phyloP scores from a whole-genome alignment of 305 asterid genomes.

The Solanum aculeatissimum region DNA sequence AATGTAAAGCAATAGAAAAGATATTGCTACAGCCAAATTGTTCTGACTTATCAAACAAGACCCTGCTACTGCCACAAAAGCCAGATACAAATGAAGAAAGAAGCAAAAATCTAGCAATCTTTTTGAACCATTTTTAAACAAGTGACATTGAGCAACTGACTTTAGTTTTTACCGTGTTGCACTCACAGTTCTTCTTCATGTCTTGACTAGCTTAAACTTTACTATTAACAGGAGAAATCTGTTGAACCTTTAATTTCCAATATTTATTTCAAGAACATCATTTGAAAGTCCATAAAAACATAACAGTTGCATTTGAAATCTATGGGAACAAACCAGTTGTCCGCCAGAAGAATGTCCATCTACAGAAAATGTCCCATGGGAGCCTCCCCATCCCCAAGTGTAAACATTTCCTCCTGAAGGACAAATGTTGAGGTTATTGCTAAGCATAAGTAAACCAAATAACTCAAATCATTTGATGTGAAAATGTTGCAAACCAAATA shows the following conservation, averaged over 20 bases:
- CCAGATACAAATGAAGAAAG: neutral
- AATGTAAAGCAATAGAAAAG: neutral
- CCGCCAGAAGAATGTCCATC: slow-evolving; percentile 97
- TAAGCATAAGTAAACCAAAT: neutral
- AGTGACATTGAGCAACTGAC: neutral
- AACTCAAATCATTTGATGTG: neutral
- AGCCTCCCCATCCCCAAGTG: slow-evolving; percentile 99
- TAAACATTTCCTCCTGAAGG: slow-evolving; percentile 56
- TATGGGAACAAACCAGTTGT: slow-evolving; percentile 60
- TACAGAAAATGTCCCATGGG: slow-evolving; percentile 76
- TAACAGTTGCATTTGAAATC: neutral
- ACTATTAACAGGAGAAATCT: neutral
- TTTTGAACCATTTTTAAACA: neutral
- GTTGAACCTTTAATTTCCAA: neutral
- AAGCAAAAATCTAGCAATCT: neutral
- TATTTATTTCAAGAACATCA: neutral
- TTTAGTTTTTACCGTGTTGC: neutral
- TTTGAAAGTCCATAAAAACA: neutral
- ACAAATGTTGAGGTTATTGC: neutral
- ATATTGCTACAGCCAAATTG: neutral
- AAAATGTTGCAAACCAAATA: neutral
- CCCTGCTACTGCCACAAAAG: too few relatives aligned
- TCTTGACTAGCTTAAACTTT: neutral
- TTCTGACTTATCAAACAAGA: neutral
- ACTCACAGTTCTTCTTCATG: neutral